These are phyloP conservation scores for Moesziomyces parantarcticus DNA, from an alignment of 1,284 basidiomycete species.

Conservation along the genomic window DNA sequence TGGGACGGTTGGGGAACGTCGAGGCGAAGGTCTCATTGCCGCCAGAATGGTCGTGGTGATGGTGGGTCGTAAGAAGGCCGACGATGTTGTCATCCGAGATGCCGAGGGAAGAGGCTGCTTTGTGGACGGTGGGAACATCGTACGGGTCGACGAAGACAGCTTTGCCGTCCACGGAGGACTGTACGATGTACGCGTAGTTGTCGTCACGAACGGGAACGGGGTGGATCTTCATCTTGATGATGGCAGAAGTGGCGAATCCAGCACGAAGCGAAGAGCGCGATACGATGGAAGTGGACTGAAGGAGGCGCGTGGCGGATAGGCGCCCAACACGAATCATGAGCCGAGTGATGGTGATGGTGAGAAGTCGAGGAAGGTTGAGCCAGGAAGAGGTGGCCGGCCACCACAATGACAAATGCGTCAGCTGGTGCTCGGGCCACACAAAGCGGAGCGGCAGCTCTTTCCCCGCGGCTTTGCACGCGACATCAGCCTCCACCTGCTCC, in stretches of 20 bases:
- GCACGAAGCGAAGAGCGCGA: background rate
- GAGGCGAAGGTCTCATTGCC: constrained; percentile 76
- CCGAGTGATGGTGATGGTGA: background rate
- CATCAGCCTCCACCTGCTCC: background rate
- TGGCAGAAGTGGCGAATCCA: background rate
- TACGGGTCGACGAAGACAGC: constrained; percentile 75
- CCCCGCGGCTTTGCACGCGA: background rate
- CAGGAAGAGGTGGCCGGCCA: background rate
- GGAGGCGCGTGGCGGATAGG: background rate
- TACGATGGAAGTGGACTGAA: no score
- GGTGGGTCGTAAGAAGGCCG: constrained; percentile 65
- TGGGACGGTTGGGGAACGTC: constrained; percentile 76
- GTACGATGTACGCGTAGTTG: constrained; percentile 67
- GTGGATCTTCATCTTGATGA: constrained; percentile 60
- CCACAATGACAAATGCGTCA: background rate
- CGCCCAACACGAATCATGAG: background rate
- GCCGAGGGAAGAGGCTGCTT: constrained; percentile 76
- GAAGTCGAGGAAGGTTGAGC: background rate
- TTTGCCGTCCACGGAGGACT: constrained; percentile 41
- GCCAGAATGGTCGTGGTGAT: constrained; percentile 81
- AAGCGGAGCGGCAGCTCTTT: background rate
- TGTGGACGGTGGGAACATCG: constrained; percentile 80
- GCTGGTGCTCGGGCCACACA: background rate
- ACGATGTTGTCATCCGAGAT: constrained; percentile 68
- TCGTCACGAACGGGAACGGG: constrained; percentile 67